A percentile compares a stretch with the other conserved stretches of the same genome.
Conservation (phyloP, 2,329 filamentous ascomycete genomes). For the Rugonectria rugulosa region DNA sequence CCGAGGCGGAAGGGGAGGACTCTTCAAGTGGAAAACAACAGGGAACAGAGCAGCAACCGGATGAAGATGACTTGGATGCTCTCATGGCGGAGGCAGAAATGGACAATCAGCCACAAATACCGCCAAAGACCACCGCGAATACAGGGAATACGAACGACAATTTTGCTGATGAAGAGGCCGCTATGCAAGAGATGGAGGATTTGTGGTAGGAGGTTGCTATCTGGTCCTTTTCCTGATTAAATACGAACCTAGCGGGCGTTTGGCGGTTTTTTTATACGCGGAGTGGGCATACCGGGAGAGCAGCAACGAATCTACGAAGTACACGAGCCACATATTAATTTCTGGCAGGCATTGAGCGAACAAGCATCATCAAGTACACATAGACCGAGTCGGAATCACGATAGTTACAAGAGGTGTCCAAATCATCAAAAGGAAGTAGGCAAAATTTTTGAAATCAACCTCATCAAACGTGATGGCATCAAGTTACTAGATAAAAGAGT, state of each 20-base stretch:
- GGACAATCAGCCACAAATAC: conserved; percentile 21
- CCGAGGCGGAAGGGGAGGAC: conserved; percentile 50
- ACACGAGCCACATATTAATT: too few species aligned
- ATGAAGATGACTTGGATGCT: conserved; percentile 60
- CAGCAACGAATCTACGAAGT: too few species aligned
- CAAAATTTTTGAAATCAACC: background rate
- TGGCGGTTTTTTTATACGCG: too few species aligned
- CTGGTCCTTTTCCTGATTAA: too few species aligned
- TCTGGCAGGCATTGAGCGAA: too few species aligned
- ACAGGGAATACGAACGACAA: conserved; percentile 39
- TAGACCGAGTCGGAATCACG: too few species aligned
- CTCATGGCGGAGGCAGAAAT: conserved; percentile 59
- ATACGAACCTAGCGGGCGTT: too few species aligned
- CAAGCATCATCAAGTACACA: too few species aligned
- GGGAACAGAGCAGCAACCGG: conserved; percentile 27
- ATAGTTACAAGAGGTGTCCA: too few species aligned
- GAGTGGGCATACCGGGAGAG: too few species aligned
- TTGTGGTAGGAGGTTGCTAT: too few species aligned
- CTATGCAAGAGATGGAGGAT: conserved; percentile 70
- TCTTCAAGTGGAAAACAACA: conserved; percentile 26
- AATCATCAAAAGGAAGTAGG: background rate
- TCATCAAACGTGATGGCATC: conserved; percentile 28
- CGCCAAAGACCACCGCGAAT: background rate
- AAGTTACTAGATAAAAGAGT: conserved; percentile 31
- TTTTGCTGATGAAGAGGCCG: conserved; percentile 71